Evolutionary conservation across 192 early-diverging fungal genomes (phyloP), one percentile per base, ranked within the genome.

Genomic region (Backusella sp.): DNA sequence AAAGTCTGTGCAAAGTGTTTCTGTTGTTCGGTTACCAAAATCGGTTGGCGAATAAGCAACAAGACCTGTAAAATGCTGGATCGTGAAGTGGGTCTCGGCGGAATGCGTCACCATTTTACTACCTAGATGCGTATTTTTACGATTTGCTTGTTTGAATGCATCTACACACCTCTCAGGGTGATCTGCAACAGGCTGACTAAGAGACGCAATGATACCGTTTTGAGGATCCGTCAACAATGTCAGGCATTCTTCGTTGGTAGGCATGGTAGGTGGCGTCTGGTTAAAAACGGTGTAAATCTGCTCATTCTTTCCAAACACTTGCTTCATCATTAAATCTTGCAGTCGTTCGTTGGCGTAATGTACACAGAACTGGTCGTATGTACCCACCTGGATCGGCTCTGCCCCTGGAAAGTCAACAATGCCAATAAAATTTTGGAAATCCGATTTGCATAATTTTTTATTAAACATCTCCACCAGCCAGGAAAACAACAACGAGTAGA

Each of bases 311-410:
- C 94, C 92, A 74, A 94, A 91, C 56, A 94, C 73, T 53, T 92
- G 88, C 67, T 92, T 88, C 42, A 90, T 80, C 74, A 91, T 80
- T 75, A 95, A 94, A 72, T 90, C 86, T 75, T 95, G 90, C 6
- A 97, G 84, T 73, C 94, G 90, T 82, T 97, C 95, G 85, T 94
- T 96, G 70, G 94, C 90, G 77, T 91, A 96, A 84, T 95, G 94
- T 62, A 84, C 83, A 73, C 88, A 84, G 52, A 94, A 89, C 73
- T 92, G 89, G 79, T 91, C 89, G 81, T 95, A 80, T 88, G 94
- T 81, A 70, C 66, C 62, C 19, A 71, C 19, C 37, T 68, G 72
- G 37, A 62, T 79, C 59, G 81, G 84, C 76, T 90, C 82, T 85
- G 94, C 95, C 14, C 97, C 95, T 75, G 92, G 87, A 46, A 96